A percentile compares a stretch with the other conserved stretches of the same genome.
phyloP scores from a whole-genome alignment of 108 stramenopile species.

The Skeletonema costatum region DNA sequence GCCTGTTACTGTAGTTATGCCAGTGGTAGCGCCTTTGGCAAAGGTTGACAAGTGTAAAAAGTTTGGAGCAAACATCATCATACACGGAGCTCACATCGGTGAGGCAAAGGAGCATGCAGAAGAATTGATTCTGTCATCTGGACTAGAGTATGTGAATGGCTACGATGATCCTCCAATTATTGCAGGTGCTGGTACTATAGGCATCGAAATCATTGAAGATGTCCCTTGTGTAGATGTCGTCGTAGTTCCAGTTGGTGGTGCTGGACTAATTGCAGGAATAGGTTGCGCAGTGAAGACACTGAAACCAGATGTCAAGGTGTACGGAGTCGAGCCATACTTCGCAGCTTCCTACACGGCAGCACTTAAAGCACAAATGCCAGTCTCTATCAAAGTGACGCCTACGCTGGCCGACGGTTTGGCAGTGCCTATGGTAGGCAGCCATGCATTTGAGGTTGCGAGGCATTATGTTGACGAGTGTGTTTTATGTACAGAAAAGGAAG shows the following conservation, averaged over 20 bases:
- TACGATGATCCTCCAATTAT: constrained; percentile 97
- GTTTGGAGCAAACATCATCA: constrained; percentile 92
- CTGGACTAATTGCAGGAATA: constrained; percentile 95
- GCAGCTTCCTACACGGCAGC: constrained; percentile 93
- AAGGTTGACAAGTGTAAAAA: constrained; percentile 96
- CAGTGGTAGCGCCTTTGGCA: constrained; percentile 90
- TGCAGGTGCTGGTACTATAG: constrained; percentile 98
- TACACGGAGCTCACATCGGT: constrained; percentile 92
- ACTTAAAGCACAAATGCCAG: constrained; percentile 77
- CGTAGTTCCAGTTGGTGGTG: constrained; percentile 95
- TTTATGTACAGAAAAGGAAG: constrained; percentile 76
- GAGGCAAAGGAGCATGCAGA: constrained; percentile 91
- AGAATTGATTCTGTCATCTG: constrained; percentile 56
- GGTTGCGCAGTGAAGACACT: constrained; percentile 94
- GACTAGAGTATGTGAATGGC: constrained; percentile 90
- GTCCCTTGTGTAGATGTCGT: constrained; percentile 93
- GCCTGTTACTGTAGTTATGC: constrained; percentile 97
- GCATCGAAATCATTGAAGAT: constrained; percentile 95
- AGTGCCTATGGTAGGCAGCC: constrained; percentile 90
- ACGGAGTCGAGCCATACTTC: constrained; percentile 94
- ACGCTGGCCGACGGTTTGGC: constrained; percentile 97
- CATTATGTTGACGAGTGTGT: constrained; percentile 93
- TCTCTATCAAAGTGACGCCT: constrained; percentile 58
- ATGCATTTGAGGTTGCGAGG: constrained; percentile 90
- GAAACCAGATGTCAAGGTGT: constrained; percentile 80